A percentile compares a stretch with the other conserved stretches of the same genome.
Conservation (phyloP, 257 asterid species). For the Nicotiana obtusifolia region DNA sequence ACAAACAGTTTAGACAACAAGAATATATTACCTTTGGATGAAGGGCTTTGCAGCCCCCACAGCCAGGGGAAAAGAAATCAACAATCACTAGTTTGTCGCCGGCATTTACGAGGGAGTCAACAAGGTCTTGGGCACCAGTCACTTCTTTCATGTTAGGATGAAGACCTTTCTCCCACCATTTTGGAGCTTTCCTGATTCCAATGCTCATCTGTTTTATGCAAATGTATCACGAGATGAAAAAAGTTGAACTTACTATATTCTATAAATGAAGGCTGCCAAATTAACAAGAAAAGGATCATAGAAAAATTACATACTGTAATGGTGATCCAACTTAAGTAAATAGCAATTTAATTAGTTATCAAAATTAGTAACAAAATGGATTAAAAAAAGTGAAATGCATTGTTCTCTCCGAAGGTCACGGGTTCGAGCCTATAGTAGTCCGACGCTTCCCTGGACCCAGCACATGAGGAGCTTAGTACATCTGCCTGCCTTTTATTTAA, state of each 20-base stretch:
- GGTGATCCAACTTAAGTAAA: not conserved
- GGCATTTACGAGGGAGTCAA: conserved; percentile 28
- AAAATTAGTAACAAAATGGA: not conserved
- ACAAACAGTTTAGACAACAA: not conserved
- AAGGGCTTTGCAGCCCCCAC: conserved; percentile 47
- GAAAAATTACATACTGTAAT: not conserved
- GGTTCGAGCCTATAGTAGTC: no score
- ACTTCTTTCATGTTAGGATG: conserved; percentile 42
- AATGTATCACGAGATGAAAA: not conserved
- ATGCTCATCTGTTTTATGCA: conserved; percentile 16
- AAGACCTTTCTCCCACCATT: conserved; percentile 48
- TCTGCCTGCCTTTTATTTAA: no score
- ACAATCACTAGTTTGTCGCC: conserved; percentile 36
- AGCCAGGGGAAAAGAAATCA: conserved; percentile 46
- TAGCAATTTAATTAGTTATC: not conserved
- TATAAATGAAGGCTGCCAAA: not conserved
- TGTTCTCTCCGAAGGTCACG: no score
- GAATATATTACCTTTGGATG: conserved; percentile 37
- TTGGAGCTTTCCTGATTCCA: conserved; percentile 29
- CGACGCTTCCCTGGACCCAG: no score
- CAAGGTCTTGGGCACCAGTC: conserved; percentile 34
- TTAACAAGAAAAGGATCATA: not conserved
- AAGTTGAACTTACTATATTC: not conserved
- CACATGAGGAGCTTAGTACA: no score
- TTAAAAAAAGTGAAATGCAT: not conserved